These are phyloP conservation scores for Candida arabinofermentans DNA, from an alignment of 805 yeast species.

Conservation along the genomic window DNA sequence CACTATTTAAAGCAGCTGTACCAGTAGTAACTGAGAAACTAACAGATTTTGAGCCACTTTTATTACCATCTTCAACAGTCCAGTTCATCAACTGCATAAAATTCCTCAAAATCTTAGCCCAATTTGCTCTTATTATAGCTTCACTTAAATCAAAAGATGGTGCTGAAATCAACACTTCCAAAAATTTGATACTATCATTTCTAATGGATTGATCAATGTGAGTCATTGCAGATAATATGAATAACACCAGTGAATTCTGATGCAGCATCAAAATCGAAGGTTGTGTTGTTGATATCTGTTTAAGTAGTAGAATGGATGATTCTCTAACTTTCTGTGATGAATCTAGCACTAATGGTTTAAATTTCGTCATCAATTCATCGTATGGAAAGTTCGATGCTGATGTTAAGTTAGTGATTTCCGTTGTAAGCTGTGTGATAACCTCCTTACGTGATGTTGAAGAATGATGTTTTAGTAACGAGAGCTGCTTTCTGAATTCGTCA, in stretches of 20 bases:
- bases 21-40: conserved; percentile 25
- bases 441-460: conserved; percentile 68
- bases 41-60: conserved; percentile 15
- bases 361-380: conserved; percentile 53
- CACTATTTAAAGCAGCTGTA: conserved; percentile 12
- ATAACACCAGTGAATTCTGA: conserved; percentile 59
- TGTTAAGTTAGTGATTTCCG: conserved; percentile 10
- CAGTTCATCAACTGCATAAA: conserved; percentile 73
- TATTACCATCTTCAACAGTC: conserved; percentile 41
- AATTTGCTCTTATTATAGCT: conserved; percentile 56
- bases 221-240: conserved; percentile 88
- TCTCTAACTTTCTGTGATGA: conserved; percentile 61
- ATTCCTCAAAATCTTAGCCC: conserved; percentile 65
- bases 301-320: conserved; percentile 45
- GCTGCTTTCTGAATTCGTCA: conserved; percentile 51
- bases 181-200: conserved; percentile 66
- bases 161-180: conserved; percentile 53
- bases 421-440: conserved; percentile 46
- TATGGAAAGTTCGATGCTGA: conserved; percentile 34
- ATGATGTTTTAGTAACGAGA: conserved; percentile 74
- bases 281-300: conserved; percentile 44
- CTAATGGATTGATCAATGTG: conserved; percentile 78
- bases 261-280: conserved; percentile 58
- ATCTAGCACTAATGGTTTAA: conserved; percentile 65
- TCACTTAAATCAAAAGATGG: conserved; percentile 37